A percentile compares a stretch with the other conserved stretches of the same genome.
Conservation (phyloP, 257 asterid genomes). For the Apocynum venetum region DNA sequence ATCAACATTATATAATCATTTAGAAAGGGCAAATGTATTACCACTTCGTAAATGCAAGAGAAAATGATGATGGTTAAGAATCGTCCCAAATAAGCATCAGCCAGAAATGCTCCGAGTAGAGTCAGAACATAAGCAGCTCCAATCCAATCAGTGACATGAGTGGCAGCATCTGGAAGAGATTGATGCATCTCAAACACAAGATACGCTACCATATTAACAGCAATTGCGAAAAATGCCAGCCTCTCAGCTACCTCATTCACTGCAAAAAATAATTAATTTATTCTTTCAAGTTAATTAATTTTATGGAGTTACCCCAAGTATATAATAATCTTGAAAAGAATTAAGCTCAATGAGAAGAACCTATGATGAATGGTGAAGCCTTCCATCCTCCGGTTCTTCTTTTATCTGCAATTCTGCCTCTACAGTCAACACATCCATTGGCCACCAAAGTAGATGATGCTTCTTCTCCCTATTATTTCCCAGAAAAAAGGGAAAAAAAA, state of each 20-base stretch:
- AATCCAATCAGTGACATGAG: conserved; percentile 80
- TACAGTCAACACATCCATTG: conserved; percentile 59
- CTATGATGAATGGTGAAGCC: conserved; percentile 76
- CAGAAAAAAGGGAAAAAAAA: background rate
- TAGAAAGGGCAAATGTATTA: conserved; percentile 13
- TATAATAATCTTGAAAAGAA: too few relatives aligned
- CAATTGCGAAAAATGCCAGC: conserved; percentile 66
- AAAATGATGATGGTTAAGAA: conserved; percentile 66
- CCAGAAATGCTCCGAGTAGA: conserved; percentile 68
- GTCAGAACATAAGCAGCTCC: conserved; percentile 85
- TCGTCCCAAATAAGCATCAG: conserved; percentile 80
- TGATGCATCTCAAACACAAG: conserved; percentile 64
- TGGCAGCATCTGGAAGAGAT: conserved; percentile 59
- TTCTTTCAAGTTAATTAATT: background rate
- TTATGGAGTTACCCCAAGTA: too few relatives aligned
- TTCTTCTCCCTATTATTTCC: conserved; percentile 25
- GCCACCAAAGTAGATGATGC: conserved; percentile 37
- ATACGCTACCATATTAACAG: conserved; percentile 69
- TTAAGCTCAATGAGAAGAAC: conserved; percentile 2
- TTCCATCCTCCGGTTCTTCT: conserved; percentile 72
- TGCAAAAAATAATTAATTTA: conserved; percentile 7
- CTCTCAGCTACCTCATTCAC: conserved; percentile 87
- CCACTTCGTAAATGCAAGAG: conserved; percentile 57
- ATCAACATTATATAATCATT: too few relatives aligned
- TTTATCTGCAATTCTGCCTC: conserved; percentile 54